Percentiles rank a stretch among this genome's conserved stretches.
These are phyloP conservation scores for Metschnikowia proteae DNA, from an alignment of 805 yeast genomes.

Conservation along the genomic window DNA sequence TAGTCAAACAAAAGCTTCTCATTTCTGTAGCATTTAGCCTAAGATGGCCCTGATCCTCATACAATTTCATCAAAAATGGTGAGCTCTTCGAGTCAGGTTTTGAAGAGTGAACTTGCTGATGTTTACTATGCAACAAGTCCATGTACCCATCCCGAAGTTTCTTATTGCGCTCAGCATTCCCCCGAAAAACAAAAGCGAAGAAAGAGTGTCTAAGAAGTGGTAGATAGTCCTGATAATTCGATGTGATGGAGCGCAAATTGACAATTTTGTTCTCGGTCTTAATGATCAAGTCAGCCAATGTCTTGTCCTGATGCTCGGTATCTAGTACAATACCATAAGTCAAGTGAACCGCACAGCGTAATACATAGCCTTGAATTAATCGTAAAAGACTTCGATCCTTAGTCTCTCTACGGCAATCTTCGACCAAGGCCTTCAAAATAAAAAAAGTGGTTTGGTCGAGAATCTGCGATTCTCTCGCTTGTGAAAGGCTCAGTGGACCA, in stretches of 20 bases:
- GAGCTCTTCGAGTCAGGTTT: neutral
- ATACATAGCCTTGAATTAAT: slow-evolving; percentile 47
- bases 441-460: slow-evolving; percentile 37
- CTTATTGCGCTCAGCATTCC: slow-evolving; percentile 24
- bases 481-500: slow-evolving; percentile 28
- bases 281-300: slow-evolving; percentile 49
- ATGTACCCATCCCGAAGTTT: slow-evolving; percentile 49
- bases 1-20: slow-evolving; percentile 60
- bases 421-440: slow-evolving; percentile 18
- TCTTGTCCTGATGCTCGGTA: slow-evolving; percentile 31
- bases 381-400: slow-evolving; percentile 39
- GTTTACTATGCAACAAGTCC: slow-evolving; percentile 25
- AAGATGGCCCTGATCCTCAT: slow-evolving; percentile 20
- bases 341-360: slow-evolving; percentile 46
- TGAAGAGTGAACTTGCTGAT: neutral
- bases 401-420: neutral
- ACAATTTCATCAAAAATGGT: neutral
- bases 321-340: slow-evolving; percentile 54
- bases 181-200: slow-evolving; percentile 3
- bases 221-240: slow-evolving; percentile 53
- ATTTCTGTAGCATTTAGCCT: slow-evolving; percentile 46
- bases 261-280: slow-evolving; percentile 55
- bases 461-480: slow-evolving; percentile 27
- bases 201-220: slow-evolving; percentile 41
- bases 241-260: slow-evolving; percentile 52